Evolutionary conservation across 495 filamentous ascomycete species (phyloP), one percentile per base, ranked within the genome.

Genomic region (Ramalina intermedia): DNA sequence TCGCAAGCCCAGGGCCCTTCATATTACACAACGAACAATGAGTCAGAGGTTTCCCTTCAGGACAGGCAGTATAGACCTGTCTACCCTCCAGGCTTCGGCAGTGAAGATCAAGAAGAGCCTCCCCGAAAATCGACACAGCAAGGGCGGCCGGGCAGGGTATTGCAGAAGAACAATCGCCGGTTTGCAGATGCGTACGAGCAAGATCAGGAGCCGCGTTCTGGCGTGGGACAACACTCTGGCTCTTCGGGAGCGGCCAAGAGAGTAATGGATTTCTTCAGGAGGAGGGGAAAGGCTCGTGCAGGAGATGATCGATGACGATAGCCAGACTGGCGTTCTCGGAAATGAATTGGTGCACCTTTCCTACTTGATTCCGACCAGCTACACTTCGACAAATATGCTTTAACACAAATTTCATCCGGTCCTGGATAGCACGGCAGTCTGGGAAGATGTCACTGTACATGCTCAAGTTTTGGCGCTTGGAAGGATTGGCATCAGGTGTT

Each of bases 251-350:
- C 87, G 14, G 87, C 89, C 16, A 79, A 85, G 55, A 81, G 84
- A 57, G 91, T 98, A 42, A 98, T 98, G 91, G 91, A 96, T 65
- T 91, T 95, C 64, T 98, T 98, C 69, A 76, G 91, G 58, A 70
- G 89, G 60, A 75, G 88, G 52, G 86, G 86, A 29, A 87, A 79
- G 63, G 86, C 82, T 43, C 66, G 81, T 50, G 78, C 70, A 49
- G 80, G 78, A 37, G 80, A 82, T 37, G 71, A 72, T 38, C 65
- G 66, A 42, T 40, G 38, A 37, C 54, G 46, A 52, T 37, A 17
- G 11, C 47, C 54, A 17, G 11, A 46, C 11, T 53, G 36, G 43
- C 29, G 29, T 48, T 36, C 37, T 56, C 45, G 53, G 46, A n/a
- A 50, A 24, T 24, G 23, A 6, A 51, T 37, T 50, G 43, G 18